Conservation (phyloP, 106 monocot species). For the Dendrobium nobile region DNA sequence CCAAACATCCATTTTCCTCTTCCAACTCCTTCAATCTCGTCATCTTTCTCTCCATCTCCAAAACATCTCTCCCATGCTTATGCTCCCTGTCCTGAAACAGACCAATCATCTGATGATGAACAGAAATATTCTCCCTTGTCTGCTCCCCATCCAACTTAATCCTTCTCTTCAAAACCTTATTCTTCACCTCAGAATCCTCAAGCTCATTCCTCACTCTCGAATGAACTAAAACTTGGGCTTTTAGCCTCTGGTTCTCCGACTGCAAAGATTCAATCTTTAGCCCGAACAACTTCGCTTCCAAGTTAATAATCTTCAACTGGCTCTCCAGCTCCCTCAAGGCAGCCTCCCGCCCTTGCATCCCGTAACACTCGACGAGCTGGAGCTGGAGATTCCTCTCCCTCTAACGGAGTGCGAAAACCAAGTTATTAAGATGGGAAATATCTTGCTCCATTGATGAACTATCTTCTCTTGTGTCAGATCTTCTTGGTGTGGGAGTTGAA, state of each 20-base stretch:
- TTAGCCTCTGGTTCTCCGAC: slow-evolving; percentile 50
- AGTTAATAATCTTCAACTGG: slow-evolving; percentile 41
- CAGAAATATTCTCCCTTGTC: slow-evolving; percentile 27
- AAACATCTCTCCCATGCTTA: slow-evolving; percentile 3
- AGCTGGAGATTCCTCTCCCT: slow-evolving; percentile 34
- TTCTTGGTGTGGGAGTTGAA: not conserved
- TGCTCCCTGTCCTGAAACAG: slow-evolving; percentile 19
- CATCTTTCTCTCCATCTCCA: slow-evolving; percentile 21
- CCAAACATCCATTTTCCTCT: slow-evolving; percentile 33
- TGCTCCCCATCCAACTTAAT: slow-evolving; percentile 27
- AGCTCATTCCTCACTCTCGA: slow-evolving; percentile 27
- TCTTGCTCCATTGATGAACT: slow-evolving; percentile 34
- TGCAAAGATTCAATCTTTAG: slow-evolving; percentile 45
- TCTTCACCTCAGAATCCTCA: slow-evolving; percentile 23
- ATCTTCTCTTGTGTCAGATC: slow-evolving; percentile 12
- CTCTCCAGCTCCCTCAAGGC: slow-evolving; percentile 53
- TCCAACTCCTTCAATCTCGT: slow-evolving; percentile 48
- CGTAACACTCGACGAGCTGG: slow-evolving; percentile 38
- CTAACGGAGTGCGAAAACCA: slow-evolving; percentile 43
- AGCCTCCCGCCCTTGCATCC: slow-evolving; percentile 33
- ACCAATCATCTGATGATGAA: slow-evolving; percentile 16
- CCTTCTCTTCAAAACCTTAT: slow-evolving; percentile 41
- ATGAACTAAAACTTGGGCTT: slow-evolving; percentile 25
- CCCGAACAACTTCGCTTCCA: slow-evolving; percentile 42
- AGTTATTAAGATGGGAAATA: slow-evolving; percentile 32